Evolutionary conservation across 2,329 filamentous ascomycete genomes (phyloP), one percentile per base, ranked within the genome.

Genomic region (Pseudomassariella vexata): DNA sequence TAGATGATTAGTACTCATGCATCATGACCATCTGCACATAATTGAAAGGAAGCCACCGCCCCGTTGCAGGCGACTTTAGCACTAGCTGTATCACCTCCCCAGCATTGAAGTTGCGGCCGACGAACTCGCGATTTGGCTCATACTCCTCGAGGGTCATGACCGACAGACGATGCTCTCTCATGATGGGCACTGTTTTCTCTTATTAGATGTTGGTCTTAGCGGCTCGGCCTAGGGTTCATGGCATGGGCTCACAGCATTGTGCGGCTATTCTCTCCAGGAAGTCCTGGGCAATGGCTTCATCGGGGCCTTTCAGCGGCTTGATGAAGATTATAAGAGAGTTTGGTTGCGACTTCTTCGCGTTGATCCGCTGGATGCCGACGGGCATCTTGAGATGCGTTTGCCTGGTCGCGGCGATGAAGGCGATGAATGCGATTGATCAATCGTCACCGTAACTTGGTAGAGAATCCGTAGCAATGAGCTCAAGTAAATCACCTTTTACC

Each of bases 21-120:
- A 94, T 89, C 87, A 94, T 94, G 44, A 94, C 85, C 84, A 92
- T 90, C 58, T 92, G 85, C 11, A 94, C 84, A 50, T 88, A 87
- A 39, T 77, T 68, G 50, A 92, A 88, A 0, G 85, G 83, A 15
- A 94, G 65, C 87, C 87, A 94, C 37, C 64, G 71, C 17, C 76
- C 75, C 1, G 70, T 73, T 5, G 61, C 65, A 0, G 69, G 71
- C 1, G 83, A 76, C 46, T 81, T 82, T 17, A 94, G 70, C 2
- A 94, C 87, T 2, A 94, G 70, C 59, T 94, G 86, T 30, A 94
- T 77, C 21, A 90, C 81, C 54, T 94, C 87, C 20, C 87, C 88
- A 6, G 82, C 83, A 46, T 94, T 94, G 68, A 94, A 94, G 53
- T 94, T 94, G 34, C 87, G 82, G 3, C 87, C 87, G 24, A 86